Base-by-base conservation (phyloP, 2,329 filamentous ascomycete genomes). In the Alternaria sp. region DNA sequence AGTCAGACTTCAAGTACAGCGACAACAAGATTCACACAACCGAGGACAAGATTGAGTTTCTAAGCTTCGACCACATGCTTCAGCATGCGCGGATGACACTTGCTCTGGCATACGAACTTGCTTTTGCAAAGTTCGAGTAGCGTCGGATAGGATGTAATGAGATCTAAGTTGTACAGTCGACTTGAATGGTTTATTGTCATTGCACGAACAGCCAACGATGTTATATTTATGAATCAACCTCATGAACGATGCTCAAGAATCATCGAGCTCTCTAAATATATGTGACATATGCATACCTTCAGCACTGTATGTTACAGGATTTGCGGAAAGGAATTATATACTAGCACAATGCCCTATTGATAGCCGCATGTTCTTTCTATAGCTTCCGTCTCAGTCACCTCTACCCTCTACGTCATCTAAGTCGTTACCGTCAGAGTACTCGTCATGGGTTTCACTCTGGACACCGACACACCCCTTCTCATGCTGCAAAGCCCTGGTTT, bases 1-100 rank as follows among this genome's bases (percentile, higher is more conserved):
- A 93, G 80, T 89, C 87, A 20, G 85, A 87, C 42, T 92, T 92
- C 75, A 86, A 88, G 75, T 82, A 83, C 65, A 80, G 77, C 7
- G 87, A 92, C 72, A 84, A 87, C 67, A 86, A 90, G 68, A 92
- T 93, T 57, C 90, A 92, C 73, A 87, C 86, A 20, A 88, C 88
- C 0, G 87, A 91, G 38, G 91, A 93, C 75, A 84, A 84, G 70
- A 88, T 93, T 65, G 87, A 92, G 73, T 89, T 88, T 65, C 80
- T 93, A 38, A 90, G 88, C 69, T 96, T 96, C 75, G 88, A 94
- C 75, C 93, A 97, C 78, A 96, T 97, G 93, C 84, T 95, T 34
- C 89, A 97, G 81, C 93, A 97, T 79, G 92, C 92, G 22, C 90
- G 88, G 76, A 86, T 97, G 85, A 95, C 92, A 1, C 83, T 96